Evolutionary conservation across 192 early-diverging fungal species (phyloP).

Genomic region (Coemansia interrupta): DNA sequence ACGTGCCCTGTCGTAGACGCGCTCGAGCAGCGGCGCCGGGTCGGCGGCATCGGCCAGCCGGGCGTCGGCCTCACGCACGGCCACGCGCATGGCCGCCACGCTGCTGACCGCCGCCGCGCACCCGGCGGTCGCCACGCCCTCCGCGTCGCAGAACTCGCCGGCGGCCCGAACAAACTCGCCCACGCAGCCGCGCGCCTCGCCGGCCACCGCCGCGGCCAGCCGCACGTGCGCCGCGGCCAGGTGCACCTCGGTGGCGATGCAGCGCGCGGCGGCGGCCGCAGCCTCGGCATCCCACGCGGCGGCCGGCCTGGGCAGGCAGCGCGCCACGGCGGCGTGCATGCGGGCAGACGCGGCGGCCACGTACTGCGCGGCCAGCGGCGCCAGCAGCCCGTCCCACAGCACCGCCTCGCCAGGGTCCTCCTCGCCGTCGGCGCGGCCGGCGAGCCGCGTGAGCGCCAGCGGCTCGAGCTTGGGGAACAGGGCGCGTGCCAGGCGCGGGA

Average conservation of each 20-base stretch:
- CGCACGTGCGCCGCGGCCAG: constrained; percentile 22
- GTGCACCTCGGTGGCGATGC: constrained; percentile 37
- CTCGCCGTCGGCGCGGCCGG: background rate
- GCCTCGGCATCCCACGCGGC: constrained; percentile 11
- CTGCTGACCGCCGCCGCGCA: background rate
- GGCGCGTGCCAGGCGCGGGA: constrained; percentile 31
- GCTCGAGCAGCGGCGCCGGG: too few relatives aligned
- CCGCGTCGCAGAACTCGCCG: background rate
- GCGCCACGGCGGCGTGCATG: constrained; percentile 21
- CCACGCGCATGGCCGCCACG: too few relatives aligned
- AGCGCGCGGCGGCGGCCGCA: constrained; percentile 24
- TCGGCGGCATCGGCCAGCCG: too few relatives aligned
- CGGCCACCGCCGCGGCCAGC: constrained; percentile 15
- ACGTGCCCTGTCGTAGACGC: too few relatives aligned
- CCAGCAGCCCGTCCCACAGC: constrained; percentile 34
- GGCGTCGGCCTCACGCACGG: too few relatives aligned
- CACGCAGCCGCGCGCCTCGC: constrained; percentile 4
- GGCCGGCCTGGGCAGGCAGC: constrained; percentile 19
- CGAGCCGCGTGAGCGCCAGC: constrained; percentile 12
- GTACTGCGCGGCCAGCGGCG: constrained; percentile 25
- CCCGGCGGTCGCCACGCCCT: background rate
- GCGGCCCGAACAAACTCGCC: constrained; percentile 11
- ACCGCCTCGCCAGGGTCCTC: constrained; percentile 10
- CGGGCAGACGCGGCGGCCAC: constrained; percentile 19
- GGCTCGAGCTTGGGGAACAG: constrained; percentile 33